A percentile compares a stretch with the other conserved stretches of the same genome.
Conservation (phyloP, 805 yeast genomes). For the Isabelozyma pseudorhagii region DNA sequence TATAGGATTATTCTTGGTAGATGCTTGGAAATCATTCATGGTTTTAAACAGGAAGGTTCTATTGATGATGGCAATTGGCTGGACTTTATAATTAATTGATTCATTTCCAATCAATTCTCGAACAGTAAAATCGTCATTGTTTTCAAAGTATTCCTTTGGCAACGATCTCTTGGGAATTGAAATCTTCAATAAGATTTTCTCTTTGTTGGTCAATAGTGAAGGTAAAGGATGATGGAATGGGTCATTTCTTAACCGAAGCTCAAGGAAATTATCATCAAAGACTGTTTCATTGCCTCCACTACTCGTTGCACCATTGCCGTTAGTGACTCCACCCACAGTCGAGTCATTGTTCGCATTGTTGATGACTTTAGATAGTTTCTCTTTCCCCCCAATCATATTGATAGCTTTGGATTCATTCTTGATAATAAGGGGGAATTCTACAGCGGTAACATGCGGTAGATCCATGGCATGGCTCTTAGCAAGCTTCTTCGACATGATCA, state of each 20-base stretch:
- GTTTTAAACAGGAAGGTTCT: conserved; percentile 76
- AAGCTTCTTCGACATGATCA: conserved; percentile 4
- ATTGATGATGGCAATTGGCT: conserved; percentile 66
- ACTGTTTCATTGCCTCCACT: not conserved
- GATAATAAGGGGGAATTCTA: conserved; percentile 78
- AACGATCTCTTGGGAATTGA: conserved; percentile 56
- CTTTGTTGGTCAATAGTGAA: conserved; percentile 49
- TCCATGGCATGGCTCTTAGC: conserved; percentile 65
- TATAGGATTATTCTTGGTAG: conserved; percentile 50
- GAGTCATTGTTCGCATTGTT: conserved; percentile 25
- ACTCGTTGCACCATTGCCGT: not conserved
- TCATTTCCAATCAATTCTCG: conserved; percentile 37
- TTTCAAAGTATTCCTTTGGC: conserved; percentile 29
- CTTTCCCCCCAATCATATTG: conserved; percentile 63
- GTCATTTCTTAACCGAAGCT: conserved; percentile 37
- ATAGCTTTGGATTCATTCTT: conserved; percentile 61
- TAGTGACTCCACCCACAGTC: conserved; percentile 16
- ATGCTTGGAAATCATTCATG: conserved; percentile 82
- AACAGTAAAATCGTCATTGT: conserved; percentile 36
- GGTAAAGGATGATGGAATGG: conserved; percentile 61
- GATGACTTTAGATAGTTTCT: conserved; percentile 39
- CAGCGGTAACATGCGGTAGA: conserved; percentile 67
- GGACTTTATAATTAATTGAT: conserved; percentile 36
- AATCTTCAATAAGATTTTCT: conserved; percentile 57
- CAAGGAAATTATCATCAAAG: conserved; percentile 33